Conservation (phyloP, 257 asterid genomes). For the Hygrophila difformis region DNA sequence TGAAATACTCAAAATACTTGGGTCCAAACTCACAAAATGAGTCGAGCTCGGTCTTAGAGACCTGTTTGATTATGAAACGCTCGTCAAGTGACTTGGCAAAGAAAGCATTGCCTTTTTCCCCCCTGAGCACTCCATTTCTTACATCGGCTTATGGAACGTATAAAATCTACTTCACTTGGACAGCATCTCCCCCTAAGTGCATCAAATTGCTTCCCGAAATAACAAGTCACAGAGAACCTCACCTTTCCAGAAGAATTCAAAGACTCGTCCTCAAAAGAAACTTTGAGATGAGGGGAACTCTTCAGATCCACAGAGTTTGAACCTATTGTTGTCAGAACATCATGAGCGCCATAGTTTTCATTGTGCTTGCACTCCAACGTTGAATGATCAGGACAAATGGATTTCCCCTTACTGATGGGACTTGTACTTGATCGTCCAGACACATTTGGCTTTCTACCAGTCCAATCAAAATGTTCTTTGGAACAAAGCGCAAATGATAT, state of each 20-base stretch:
- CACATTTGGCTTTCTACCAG: slow-evolving; percentile 27
- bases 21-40: slow-evolving; percentile 75
- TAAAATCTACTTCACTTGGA: slow-evolving; percentile 57
- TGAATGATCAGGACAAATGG: slow-evolving; percentile 41
- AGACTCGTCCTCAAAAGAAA: slow-evolving; percentile 66
- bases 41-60: slow-evolving; percentile 84
- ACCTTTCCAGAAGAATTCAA: slow-evolving; percentile 39
- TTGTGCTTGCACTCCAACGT: slow-evolving; percentile 58
- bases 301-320: slow-evolving; percentile 36
- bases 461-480: slow-evolving; percentile 55
- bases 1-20: slow-evolving; percentile 62
- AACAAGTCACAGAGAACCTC: slow-evolving; percentile 74
- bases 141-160: slow-evolving; percentile 80
- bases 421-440: slow-evolving; percentile 26
- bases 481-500: slow-evolving; percentile 71
- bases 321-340: slow-evolving; percentile 29
- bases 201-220: slow-evolving; percentile 76
- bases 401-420: slow-evolving; percentile 27
- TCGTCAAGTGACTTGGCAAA: slow-evolving; percentile 87
- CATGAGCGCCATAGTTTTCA: slow-evolving; percentile 49
- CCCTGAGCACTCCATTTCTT: slow-evolving; percentile 93
- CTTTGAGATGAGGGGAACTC: slow-evolving; percentile 64
- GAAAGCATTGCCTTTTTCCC: slow-evolving; percentile 90
- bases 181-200: slow-evolving; percentile 77
- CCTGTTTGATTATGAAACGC: slow-evolving; percentile 82